phyloP scores from a whole-genome alignment of 176 grass and related monocot species.

The Eleusine indica region DNA sequence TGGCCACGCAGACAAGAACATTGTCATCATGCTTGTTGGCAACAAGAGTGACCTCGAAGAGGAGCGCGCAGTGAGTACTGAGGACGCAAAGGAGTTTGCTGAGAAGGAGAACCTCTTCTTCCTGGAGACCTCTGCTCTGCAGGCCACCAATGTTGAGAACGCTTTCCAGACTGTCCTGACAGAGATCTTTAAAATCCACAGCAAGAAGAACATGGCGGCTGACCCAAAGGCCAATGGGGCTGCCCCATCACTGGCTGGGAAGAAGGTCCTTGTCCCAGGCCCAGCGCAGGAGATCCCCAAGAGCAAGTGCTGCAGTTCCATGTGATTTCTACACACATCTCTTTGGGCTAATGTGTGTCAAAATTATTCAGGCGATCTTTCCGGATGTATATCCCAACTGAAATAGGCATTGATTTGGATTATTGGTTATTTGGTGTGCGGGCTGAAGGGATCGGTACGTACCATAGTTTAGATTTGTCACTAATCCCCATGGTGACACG shows the following conservation, averaged over 20 bases:
- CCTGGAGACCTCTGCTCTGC: constrained; percentile 51
- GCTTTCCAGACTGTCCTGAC: constrained; percentile 54
- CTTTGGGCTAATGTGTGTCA: background rate
- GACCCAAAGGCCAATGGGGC: constrained; percentile 45
- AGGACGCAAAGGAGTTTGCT: constrained; percentile 55
- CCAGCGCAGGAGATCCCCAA: constrained; percentile 58
- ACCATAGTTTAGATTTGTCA: constrained; percentile 38
- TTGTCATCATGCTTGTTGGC: constrained; percentile 59
- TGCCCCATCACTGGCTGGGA: constrained; percentile 30
- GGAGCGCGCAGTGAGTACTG: constrained; percentile 43
- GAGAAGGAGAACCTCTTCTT: constrained; percentile 67
- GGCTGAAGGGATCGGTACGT: constrained; percentile 10
- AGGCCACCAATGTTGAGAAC: constrained; percentile 52
- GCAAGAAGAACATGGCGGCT: constrained; percentile 51
- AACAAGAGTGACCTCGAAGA: constrained; percentile 60
- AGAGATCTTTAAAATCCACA: constrained; percentile 63
- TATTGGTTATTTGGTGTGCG: constrained; percentile 22
- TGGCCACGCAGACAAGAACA: constrained; percentile 56
- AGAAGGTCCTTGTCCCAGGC: constrained; percentile 57
- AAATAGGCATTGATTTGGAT: constrained; percentile 41
- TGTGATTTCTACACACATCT: constrained; percentile 8
- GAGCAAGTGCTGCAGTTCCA: constrained; percentile 58
- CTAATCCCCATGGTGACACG: constrained; percentile 12
- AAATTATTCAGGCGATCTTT: constrained; percentile 33
- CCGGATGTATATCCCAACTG: constrained; percentile 47